Percentiles rank a stretch among this genome's conserved stretches.
phyloP scores from a whole-genome alignment of 129 eudicot genomes.

The Artemisia argyi region DNA sequence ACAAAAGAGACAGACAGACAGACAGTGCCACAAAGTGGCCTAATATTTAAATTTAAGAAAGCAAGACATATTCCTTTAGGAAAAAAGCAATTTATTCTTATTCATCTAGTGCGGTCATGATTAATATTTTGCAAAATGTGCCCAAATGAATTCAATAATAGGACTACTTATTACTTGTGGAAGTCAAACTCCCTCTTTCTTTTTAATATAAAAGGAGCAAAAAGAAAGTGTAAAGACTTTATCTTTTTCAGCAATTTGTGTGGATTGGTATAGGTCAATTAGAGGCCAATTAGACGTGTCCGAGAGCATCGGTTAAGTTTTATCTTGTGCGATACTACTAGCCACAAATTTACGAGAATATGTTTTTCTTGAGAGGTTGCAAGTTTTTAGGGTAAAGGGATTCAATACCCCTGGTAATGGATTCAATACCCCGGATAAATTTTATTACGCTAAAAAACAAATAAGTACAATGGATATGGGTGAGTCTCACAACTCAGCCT shows the following conservation, averaged over 20 bases:
- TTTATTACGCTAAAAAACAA: too few species aligned
- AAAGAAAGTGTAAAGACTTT: slow-evolving; percentile 35
- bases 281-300: slow-evolving; percentile 15
- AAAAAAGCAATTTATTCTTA: slow-evolving; percentile 31
- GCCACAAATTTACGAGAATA: too few species aligned
- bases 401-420: too few species aligned
- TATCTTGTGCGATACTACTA: not conserved
- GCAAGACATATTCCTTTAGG: slow-evolving; percentile 21
- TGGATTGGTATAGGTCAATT: slow-evolving; percentile 29
- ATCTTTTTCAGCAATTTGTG: slow-evolving; percentile 40
- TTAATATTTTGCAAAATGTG: slow-evolving; percentile 32
- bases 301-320: slow-evolving; percentile 6
- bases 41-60: slow-evolving; percentile 30
- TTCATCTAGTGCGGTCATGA: slow-evolving; percentile 45
- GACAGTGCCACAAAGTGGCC: slow-evolving; percentile 37
- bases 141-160: slow-evolving; percentile 41
- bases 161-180: slow-evolving; percentile 36
- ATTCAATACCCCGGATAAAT: too few species aligned
- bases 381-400: too few species aligned
- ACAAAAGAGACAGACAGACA: slow-evolving; percentile 27
- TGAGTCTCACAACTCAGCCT: too few species aligned
- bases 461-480: too few species aligned
- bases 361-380: too few species aligned
- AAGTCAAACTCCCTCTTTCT: slow-evolving; percentile 39
- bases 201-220: slow-evolving; percentile 30